Base-by-base conservation (phyloP, 1,139 yeast species). In the Magnusiomyces starmeri region DNA sequence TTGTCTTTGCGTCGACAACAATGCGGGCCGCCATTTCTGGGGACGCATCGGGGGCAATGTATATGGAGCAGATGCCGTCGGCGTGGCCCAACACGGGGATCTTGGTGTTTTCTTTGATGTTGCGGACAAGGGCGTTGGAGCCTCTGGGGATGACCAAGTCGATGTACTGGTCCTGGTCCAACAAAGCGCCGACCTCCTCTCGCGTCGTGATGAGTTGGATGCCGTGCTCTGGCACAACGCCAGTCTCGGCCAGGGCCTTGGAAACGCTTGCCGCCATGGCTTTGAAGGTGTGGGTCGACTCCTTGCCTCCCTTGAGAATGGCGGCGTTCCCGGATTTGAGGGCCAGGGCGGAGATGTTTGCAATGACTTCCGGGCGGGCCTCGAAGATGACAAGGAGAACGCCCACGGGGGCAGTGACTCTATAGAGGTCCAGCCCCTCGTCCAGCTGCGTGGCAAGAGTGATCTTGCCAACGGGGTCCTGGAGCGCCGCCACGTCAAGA, bases 31-130 rank as follows among this genome's bases (percentile, higher is more conserved):
- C 95, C 77, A 86, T 88, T 16, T 69, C 76, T 14, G 85, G 60
- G 61, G 88, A 90, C 2, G 94, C 94, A 46, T 77, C 81, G 51
- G 76, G 75, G 65, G 90, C 95, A 27, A 90, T 75, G 64, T 82
- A 94, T 20, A 90, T 79, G 2, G 96, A 82, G 69, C 98, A 92
- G 54, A 92, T 85, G 49, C 99, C 99, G 68, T 92, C 98, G 9
- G 99, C 98, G 68, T 94, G 99, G 51, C 99, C 99, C 68, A 94
- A 72, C 6, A 94, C 98, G 3, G 98, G 97, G 60, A 94, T 94
- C 66, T 89, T 88, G 29, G 98, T 92, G 65, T 81, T 80, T 42
- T 79, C 76, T 69, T 94, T 92, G 67, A 94, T 89, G 67, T 76
- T 79, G 60, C 86, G 79, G 24, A 94, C 99, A 57, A 94, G 77